Evolutionary conservation across 2,329 filamentous ascomycete species (phyloP).

Genomic region (Lasiodiplodia hormozganensis): DNA sequence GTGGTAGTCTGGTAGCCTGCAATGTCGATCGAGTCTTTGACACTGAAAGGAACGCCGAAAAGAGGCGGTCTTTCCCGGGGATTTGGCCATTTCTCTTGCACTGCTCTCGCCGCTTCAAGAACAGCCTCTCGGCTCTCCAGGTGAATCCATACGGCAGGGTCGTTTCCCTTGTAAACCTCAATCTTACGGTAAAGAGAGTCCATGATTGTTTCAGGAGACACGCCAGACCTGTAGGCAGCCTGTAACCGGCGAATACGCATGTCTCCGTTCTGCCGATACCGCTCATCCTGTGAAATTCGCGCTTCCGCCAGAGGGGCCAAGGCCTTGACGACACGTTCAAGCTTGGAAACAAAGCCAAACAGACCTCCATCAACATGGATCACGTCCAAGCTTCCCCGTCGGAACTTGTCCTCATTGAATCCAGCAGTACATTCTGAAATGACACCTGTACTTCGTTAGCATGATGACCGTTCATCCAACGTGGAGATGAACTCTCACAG

Average conservation of each 20-base stretch:
- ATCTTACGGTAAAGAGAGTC: slow-evolving; percentile 56
- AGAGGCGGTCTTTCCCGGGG: slow-evolving; percentile 55
- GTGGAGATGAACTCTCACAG: slow-evolving; percentile 46
- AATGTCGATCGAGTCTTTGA: slow-evolving; percentile 65
- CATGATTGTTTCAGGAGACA: slow-evolving; percentile 54
- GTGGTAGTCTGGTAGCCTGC: slow-evolving; percentile 59
- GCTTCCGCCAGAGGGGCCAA: slow-evolving; percentile 34
- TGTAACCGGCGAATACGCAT: slow-evolving; percentile 54
- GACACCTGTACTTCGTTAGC: slow-evolving; percentile 38
- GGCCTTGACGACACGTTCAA: slow-evolving; percentile 49
- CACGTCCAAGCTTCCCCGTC: slow-evolving; percentile 57
- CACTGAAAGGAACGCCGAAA: slow-evolving; percentile 63
- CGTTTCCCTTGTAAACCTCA: slow-evolving; percentile 54
- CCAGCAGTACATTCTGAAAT: slow-evolving; percentile 55
- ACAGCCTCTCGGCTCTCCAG: slow-evolving; percentile 49
- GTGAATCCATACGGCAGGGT: slow-evolving; percentile 61
- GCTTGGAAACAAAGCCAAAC: slow-evolving; percentile 57
- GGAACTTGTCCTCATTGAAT: slow-evolving; percentile 56
- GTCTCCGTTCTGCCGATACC: slow-evolving; percentile 44
- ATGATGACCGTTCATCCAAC: neutral
- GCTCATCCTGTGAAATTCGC: slow-evolving; percentile 7
- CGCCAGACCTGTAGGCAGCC: slow-evolving; percentile 52
- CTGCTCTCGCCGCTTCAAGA: slow-evolving; percentile 49
- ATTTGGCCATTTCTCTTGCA: slow-evolving; percentile 50
- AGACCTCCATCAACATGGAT: slow-evolving; percentile 60